Conservation (phyloP, 257 asterid species). For the Salvia splendens region DNA sequence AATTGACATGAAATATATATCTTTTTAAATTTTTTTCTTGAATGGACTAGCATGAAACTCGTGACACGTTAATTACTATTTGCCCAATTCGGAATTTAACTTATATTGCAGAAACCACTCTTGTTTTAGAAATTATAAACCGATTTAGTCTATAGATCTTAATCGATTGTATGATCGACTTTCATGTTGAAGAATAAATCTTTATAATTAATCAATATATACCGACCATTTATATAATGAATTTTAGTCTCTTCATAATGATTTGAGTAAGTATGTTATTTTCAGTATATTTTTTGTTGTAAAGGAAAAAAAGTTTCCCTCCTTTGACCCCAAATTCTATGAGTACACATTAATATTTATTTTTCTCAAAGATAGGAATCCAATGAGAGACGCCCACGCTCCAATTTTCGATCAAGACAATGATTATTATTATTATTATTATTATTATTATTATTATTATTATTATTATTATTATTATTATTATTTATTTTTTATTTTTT, state of each 20-base stretch:
- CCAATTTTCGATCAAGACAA: conserved; percentile 25
- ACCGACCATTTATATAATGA: background rate
- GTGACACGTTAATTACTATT: background rate
- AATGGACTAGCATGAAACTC: too few species aligned
- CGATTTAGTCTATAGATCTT: too few species aligned
- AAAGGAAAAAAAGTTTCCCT: conserved; percentile 5
- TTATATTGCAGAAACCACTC: too few species aligned
- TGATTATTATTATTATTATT: conserved; percentile 13
- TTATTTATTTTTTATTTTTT: too few species aligned
- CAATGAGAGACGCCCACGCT: conserved; percentile 36
- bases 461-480: background rate
- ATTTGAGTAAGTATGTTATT: background rate
- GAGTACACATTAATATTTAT: conserved; percentile 3
- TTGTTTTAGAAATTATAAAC: too few species aligned
- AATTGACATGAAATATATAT: too few species aligned
- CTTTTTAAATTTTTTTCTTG: too few species aligned
- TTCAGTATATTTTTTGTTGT: background rate
- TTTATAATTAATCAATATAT: too few species aligned
- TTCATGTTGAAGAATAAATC: too few species aligned
- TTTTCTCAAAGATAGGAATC: conserved; percentile 36
- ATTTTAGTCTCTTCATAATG: conserved; percentile 17
- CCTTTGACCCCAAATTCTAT: conserved; percentile 14
- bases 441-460: background rate
- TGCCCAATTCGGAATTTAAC: background rate
- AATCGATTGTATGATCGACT: too few species aligned